These are phyloP conservation scores for Eurotiales sp. DNA, from an alignment of 2,329 filamentous ascomycete genomes.

Conservation along the genomic window DNA sequence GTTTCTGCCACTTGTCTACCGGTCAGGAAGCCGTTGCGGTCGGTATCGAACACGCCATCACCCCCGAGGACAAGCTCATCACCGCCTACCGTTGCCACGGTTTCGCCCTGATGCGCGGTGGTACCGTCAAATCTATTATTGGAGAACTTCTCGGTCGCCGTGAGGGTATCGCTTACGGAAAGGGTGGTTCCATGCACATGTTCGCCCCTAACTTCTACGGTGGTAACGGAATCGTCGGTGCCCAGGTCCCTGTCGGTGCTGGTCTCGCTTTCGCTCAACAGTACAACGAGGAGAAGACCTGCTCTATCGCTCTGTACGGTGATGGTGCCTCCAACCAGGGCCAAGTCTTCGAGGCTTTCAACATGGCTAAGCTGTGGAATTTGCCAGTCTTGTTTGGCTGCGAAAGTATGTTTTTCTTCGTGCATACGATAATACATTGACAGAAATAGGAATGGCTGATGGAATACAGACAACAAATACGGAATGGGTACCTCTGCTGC, in stretches of 20 bases:
- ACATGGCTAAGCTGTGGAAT: conserved; percentile 99
- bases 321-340: conserved; percentile 99
- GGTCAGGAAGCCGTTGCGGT: conserved; percentile 97
- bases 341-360: conserved; percentile 99
- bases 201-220: conserved; percentile 97
- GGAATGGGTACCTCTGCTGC: conserved; percentile 97
- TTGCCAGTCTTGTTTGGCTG: conserved; percentile 93
- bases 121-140: conserved; percentile 84
- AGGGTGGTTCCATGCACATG: conserved; percentile 99
- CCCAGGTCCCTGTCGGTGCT: conserved; percentile 94
- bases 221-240: conserved; percentile 98
- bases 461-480: conserved; percentile 89
- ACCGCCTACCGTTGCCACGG: conserved; percentile 99
- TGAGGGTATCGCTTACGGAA: conserved; percentile 96
- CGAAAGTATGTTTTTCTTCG: conserved; percentile 69
- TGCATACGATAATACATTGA: background rate
- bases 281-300: conserved; percentile 83
- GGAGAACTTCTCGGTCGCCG: conserved; percentile 92
- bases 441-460: conserved; percentile 6
- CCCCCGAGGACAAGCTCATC: conserved; percentile 87
- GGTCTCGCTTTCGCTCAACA: conserved; percentile 96
- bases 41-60: conserved; percentile 94
- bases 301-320: conserved; percentile 87
- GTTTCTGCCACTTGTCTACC: conserved; percentile 98
- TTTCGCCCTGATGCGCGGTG: conserved; percentile 95